phyloP scores from a whole-genome alignment of 2,329 filamentous ascomycete species.

The Aspergillus sp. region DNA sequence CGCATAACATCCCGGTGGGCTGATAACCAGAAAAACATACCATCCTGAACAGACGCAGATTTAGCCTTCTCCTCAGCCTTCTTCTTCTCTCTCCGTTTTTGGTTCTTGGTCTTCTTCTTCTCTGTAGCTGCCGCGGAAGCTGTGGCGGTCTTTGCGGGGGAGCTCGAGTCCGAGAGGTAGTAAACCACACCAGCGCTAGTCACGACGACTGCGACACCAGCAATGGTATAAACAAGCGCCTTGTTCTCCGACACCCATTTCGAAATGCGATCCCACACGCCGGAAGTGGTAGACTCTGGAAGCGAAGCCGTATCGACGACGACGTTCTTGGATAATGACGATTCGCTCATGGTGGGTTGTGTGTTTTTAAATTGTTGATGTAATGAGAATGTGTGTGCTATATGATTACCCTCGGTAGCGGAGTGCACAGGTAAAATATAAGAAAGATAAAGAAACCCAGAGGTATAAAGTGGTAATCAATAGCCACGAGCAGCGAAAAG shows the following conservation, averaged over 20 bases:
- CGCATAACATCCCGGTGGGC: constrained; percentile 30
- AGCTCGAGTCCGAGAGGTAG: constrained; percentile 61
- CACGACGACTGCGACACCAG: constrained; percentile 84
- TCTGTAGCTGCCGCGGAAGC: constrained; percentile 31
- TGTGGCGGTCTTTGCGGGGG: constrained; percentile 24
- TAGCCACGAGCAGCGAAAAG: background rate
- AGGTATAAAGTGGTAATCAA: background rate
- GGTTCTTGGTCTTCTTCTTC: constrained; percentile 80
- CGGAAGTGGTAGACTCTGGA: constrained; percentile 50
- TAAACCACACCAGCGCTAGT: constrained; percentile 89
- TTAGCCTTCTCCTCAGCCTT: constrained; percentile 50
- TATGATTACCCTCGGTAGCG: background rate
- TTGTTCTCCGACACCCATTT: constrained; percentile 95
- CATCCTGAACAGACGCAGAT: constrained; percentile 35
- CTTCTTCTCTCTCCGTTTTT: constrained; percentile 66
- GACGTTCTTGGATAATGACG: constrained; percentile 32
- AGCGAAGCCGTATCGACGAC: constrained; percentile 35
- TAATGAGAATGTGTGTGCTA: background rate
- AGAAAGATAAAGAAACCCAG: background rate
- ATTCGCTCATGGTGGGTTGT: constrained; percentile 32
- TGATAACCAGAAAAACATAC: constrained; percentile 21
- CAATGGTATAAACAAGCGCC: constrained; percentile 90
- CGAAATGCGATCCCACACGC: constrained; percentile 82
- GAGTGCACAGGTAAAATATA: constrained; percentile 8
- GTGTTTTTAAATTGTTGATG: background rate